Conservation (phyloP, 495 filamentous ascomycete species). For the Aspergillus nidulans region DNA sequence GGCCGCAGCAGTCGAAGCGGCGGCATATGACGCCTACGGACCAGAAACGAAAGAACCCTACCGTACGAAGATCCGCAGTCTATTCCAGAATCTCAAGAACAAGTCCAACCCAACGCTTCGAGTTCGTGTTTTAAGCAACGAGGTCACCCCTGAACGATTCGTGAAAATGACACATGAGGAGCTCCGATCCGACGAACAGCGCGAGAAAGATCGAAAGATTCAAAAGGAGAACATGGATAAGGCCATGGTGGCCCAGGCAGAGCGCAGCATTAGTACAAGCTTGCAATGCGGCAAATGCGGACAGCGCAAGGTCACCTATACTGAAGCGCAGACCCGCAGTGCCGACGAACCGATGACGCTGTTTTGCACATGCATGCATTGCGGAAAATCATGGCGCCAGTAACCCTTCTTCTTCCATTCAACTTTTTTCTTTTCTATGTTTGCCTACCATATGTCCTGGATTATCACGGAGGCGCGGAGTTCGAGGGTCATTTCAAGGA, state of each 20-base stretch:
- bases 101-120: slow-evolving; percentile 77
- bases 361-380: slow-evolving; percentile 48
- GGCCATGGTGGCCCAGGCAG: slow-evolving; percentile 83
- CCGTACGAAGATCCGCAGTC: slow-evolving; percentile 77
- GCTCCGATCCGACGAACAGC: slow-evolving; percentile 68
- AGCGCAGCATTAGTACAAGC: slow-evolving; percentile 79
- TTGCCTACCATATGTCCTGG: background rate
- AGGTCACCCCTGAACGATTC: slow-evolving; percentile 66
- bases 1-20: slow-evolving; percentile 67
- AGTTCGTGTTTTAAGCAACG: slow-evolving; percentile 65
- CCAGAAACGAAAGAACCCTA: slow-evolving; percentile 70
- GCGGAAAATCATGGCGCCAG: slow-evolving; percentile 50
- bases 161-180: slow-evolving; percentile 73
- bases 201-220: slow-evolving; percentile 61
- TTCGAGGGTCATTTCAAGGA: slow-evolving; percentile 17
- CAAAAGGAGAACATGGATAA: slow-evolving; percentile 92
- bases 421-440: slow-evolving; percentile 1
- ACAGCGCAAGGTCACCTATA: slow-evolving; percentile 90
- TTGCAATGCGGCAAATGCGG: slow-evolving; percentile 86
- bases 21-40: slow-evolving; percentile 59
- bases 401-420: slow-evolving; percentile 13
- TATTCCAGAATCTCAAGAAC: slow-evolving; percentile 92
- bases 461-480: slow-evolving; percentile 7
- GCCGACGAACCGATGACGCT: slow-evolving; percentile 66
- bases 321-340: slow-evolving; percentile 89